Conservation (phyloP, 2,329 filamentous ascomycete genomes). For the Curvularia verruculosa region DNA sequence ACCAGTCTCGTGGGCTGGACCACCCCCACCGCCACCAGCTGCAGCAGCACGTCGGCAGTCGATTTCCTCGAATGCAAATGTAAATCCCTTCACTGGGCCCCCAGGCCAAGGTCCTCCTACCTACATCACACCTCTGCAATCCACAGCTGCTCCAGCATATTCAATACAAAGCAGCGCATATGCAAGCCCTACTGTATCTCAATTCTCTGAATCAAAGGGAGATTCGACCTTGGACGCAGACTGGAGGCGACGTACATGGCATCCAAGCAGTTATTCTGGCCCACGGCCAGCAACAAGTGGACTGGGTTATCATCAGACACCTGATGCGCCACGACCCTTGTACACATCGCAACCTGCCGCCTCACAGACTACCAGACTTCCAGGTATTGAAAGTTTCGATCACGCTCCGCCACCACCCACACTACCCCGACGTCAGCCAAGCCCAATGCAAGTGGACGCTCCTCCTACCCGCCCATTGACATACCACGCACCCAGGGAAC, state of each 20-base stretch:
- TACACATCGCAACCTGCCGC: slow-evolving; percentile 61
- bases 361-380: slow-evolving; percentile 71
- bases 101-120: slow-evolving; percentile 66
- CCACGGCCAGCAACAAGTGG: slow-evolving; percentile 72
- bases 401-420: slow-evolving; percentile 68
- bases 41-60: slow-evolving; percentile 71
- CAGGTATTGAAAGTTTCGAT: slow-evolving; percentile 92
- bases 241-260: slow-evolving; percentile 87
- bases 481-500: slow-evolving; percentile 45
- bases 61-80: slow-evolving; percentile 72
- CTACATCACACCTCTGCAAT: slow-evolving; percentile 62
- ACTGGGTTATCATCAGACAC: slow-evolving; percentile 75
- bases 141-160: slow-evolving; percentile 59
- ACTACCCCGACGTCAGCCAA: slow-evolving; percentile 68
- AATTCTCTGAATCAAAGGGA: slow-evolving; percentile 67
- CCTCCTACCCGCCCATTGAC: slow-evolving; percentile 54
- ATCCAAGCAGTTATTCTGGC: slow-evolving; percentile 72
- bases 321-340: slow-evolving; percentile 65
- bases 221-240: slow-evolving; percentile 77
- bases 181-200: slow-evolving; percentile 70
- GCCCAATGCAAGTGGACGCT: slow-evolving; percentile 78
- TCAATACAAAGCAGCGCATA: slow-evolving; percentile 66
- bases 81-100: slow-evolving; percentile 74
- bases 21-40: slow-evolving; percentile 60
- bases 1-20: slow-evolving; percentile 74